phyloP scores from a whole-genome alignment of 2,329 filamentous ascomycete species.

The Esteya vermicola region DNA sequence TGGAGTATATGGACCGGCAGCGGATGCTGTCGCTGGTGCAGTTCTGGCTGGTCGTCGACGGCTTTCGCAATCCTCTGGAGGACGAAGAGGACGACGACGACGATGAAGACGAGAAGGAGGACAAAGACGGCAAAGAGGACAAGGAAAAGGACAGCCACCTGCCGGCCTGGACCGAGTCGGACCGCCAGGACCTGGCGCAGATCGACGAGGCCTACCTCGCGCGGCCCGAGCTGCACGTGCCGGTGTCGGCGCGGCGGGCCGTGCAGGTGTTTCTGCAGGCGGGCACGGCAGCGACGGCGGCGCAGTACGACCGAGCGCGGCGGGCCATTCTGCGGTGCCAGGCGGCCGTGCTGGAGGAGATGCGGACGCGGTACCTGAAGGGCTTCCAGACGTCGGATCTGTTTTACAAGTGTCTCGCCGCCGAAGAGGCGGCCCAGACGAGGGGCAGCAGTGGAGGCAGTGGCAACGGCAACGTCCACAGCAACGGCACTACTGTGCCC shows the following conservation, averaged over 20 bases:
- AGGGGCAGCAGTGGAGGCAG: not conserved
- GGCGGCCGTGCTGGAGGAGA: conserved; percentile 67
- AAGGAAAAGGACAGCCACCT: conserved; percentile 55
- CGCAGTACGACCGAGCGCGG: conserved; percentile 72
- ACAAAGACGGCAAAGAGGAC: conserved; percentile 59
- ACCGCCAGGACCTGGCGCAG: conserved; percentile 75
- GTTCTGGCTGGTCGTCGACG: conserved; percentile 97
- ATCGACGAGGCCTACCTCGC: conserved; percentile 84
- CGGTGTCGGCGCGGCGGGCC: conserved; percentile 50
- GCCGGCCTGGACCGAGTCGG: conserved; percentile 65
- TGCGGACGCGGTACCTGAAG: conserved; percentile 68
- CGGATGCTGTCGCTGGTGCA: conserved; percentile 79
- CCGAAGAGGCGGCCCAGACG: conserved; percentile 54
- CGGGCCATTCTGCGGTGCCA: conserved; percentile 72
- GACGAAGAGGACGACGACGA: conserved; percentile 64
- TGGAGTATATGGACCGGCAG: conserved; percentile 98
- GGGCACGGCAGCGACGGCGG: conserved; percentile 59
- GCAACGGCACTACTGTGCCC: no score
- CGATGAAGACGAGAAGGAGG: conserved; percentile 56
- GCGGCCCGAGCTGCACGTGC: conserved; percentile 66
- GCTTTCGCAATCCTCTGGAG: conserved; percentile 86
- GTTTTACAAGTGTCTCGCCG: conserved; percentile 90
- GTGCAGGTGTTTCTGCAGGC: conserved; percentile 69
- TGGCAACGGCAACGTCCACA: conserved; percentile 19
- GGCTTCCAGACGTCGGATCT: conserved; percentile 86